Base-by-base conservation (phyloP, 2,329 filamentous ascomycete genomes). In the Emydomyces testavorans region DNA sequence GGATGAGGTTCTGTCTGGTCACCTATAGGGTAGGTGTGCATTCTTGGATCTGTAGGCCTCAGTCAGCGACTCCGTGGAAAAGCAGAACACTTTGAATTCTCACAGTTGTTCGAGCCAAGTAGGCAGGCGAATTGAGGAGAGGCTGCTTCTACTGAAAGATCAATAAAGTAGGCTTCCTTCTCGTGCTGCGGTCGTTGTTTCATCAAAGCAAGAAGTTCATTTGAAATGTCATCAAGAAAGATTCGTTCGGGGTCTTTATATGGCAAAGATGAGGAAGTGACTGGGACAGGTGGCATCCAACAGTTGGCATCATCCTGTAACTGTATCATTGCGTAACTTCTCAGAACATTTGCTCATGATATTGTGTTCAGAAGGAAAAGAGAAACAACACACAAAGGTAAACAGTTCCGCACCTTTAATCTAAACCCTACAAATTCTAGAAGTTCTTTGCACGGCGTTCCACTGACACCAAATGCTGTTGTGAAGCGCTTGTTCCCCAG, bases 401-500 rank as follows among this genome's bases (percentile, higher is more conserved):
- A 26, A 42, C 18, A 16, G 5, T 18, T 32, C 41, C 8, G 35
- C 13, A 73, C 71, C 53, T 67, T 65, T 29, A 59, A 64, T 21
- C 57, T 66, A 56, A 84, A 85, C 1, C 75, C 78, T 28, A 83
- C 59, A 38, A 71, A 73, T 48, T 72, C 66, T 15, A 85, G 65
- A 23, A 85, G 59, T 8, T 70, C 66, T 53, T 72, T 69, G 58
- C 79, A 84, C 41, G 67, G 61, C 32, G 48, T 55, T 29, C 69
- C 69, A 36, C 81, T 77, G 35, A 72, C 65, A 7, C 78, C 80
- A 60, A 83, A 82, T 1, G 74, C 74, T 52, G 77, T 70, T 56
- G 77, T 68, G 54, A 82, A 85, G 49, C 76, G 75, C 58, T 80
- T 79, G 57, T 85, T 84, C 13, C 72, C 62, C 6, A 73, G 66